Evolutionary conservation across 1,284 basidiomycete genomes (phyloP), one percentile per base, ranked within the genome.

Genomic region (Neotropicomus parvogracilis): DNA sequence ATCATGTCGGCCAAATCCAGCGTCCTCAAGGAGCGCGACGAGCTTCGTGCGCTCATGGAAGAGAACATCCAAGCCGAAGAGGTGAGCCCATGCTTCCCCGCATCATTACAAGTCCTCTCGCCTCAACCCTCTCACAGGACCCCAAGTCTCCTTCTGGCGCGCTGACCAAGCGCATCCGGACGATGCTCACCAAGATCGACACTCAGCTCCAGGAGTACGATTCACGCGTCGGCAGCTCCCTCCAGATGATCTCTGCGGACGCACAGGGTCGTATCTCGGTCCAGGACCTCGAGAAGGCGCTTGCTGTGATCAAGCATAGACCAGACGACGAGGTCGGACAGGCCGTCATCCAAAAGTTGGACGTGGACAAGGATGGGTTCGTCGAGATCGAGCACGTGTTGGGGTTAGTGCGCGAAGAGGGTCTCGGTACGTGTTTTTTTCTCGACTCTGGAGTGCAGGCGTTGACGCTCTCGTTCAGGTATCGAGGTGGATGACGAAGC

Each of bases 131-230:
- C 14, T 24, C 44, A 40, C 53, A 86, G 83, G 87, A 90, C 58
- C 83, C 86, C 52, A 85, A 82, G 64, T 86, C 85, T 9, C 83
- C 88, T 19, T 81, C 85, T 26, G 85, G 85, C 46, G 86, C 87
- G 26, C 75, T 99, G 55, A 91, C 91, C 56, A 97, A 98, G 74
- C 88, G 91, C 40, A 95, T 99, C 67, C 88, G 93, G 50, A 79
- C 80, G 32, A 97, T 99, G 93, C 81, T 99, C 50, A 91, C 87
- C 59, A 95, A 95, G 77, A 89, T 99, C 68, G 95, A 99, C 73
- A 70, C 78, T 35, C 95, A 99, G 68, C 78, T 99, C 10, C 82
- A 91, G 59, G 93, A 88, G 54, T 99, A 98, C 71, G 95, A 99
- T 63, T 75, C 75, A 40, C 85, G 88, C 55, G 92, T 99, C 28